These are phyloP conservation scores for Mortierella sp. DNA, from an alignment of 371 early-diverging fungal genomes.

Conservation along the genomic window DNA sequence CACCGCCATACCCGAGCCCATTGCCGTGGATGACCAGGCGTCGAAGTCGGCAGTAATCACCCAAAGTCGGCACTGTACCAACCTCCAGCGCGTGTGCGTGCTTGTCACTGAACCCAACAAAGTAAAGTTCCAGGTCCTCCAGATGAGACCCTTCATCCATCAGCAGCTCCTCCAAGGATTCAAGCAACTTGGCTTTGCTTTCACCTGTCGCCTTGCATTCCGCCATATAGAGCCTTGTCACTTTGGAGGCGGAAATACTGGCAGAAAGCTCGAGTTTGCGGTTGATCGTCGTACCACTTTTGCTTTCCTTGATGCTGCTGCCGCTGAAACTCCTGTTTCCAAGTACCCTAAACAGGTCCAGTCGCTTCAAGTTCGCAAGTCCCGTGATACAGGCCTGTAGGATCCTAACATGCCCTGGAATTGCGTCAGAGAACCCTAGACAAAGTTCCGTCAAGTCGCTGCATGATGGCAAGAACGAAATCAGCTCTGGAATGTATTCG, in stretches of 20 bases:
- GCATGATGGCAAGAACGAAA: slow-evolving; percentile 26
- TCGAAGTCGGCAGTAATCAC: slow-evolving; percentile 21
- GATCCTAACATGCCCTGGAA: slow-evolving; percentile 49
- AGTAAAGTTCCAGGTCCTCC: slow-evolving; percentile 44
- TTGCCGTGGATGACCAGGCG: slow-evolving; percentile 49
- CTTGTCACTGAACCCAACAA: slow-evolving; percentile 40
- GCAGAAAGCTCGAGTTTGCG: slow-evolving; percentile 44
- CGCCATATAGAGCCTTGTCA: slow-evolving; percentile 24
- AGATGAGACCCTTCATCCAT: slow-evolving; percentile 26
- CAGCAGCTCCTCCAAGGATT: slow-evolving; percentile 41
- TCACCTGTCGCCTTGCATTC: slow-evolving; percentile 33
- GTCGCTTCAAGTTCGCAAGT: slow-evolving; percentile 12
- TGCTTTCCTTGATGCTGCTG: not conserved
- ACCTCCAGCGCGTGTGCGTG: slow-evolving; percentile 48
- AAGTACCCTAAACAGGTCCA: slow-evolving; percentile 33
- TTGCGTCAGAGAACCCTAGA: slow-evolving; percentile 34
- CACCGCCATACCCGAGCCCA: slow-evolving; percentile 32
- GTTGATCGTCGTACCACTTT: slow-evolving; percentile 6
- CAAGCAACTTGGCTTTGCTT: slow-evolving; percentile 17
- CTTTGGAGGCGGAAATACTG: slow-evolving; percentile 13
- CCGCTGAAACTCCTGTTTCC: not conserved
- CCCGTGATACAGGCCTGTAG: slow-evolving; percentile 24
- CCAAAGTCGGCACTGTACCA: slow-evolving; percentile 32
- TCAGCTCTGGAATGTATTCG: slow-evolving; percentile 27
- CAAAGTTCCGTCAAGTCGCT: slow-evolving; percentile 21